Evolutionary conservation across 1,139 yeast genomes (phyloP), one percentile per base, ranked within the genome.

Genomic region (Hansenula lynferdii): DNA sequence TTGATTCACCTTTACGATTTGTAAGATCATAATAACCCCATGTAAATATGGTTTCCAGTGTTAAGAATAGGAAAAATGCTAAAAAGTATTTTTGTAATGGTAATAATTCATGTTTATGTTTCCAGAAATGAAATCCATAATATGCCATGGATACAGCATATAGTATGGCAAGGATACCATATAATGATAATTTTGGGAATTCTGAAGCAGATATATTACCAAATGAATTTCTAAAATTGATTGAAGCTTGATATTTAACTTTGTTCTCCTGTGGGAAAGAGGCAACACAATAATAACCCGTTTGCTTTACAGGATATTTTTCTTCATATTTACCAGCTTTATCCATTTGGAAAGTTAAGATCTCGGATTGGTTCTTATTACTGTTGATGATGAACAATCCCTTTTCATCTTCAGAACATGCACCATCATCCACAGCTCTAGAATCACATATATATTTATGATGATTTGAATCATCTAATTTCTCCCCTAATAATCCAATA

Each of bases 251-350:
- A 60, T 82, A 92, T 32, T 71, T 65, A 26, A 68, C 56, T 26
- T 58, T 58, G 6, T 55, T 45, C 31, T 59, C 56, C 15, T 69
- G 60, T 18, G 80, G 69, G 49, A 68, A 77, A 0, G 95, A 83
- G 2, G 89, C 79, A 22, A 92, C 82, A 67, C 99, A 92, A 65
- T 90, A 92, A 61, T 85, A 92, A 3, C 97, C 97, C 1, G 97
- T 86, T 40, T 70, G 69, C 44, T 72, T 67, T 30, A 94, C 76
- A 5, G 72, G 69, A 57, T 89, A 92, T 36, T 74, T 70, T 42
- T 79, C 62, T 36, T 77, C 75, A 31, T 79, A 77, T 18, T 75
- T 69, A 4, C 92, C 89, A 39, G 73, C 62, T 17, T 74, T 69
- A 19, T 70, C 69, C 52, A 86, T 63, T 39, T 70, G 67, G 23